Evolutionary conservation across 768 basidiomycete species (phyloP).

Genomic region (Fomitopsis serialis): DNA sequence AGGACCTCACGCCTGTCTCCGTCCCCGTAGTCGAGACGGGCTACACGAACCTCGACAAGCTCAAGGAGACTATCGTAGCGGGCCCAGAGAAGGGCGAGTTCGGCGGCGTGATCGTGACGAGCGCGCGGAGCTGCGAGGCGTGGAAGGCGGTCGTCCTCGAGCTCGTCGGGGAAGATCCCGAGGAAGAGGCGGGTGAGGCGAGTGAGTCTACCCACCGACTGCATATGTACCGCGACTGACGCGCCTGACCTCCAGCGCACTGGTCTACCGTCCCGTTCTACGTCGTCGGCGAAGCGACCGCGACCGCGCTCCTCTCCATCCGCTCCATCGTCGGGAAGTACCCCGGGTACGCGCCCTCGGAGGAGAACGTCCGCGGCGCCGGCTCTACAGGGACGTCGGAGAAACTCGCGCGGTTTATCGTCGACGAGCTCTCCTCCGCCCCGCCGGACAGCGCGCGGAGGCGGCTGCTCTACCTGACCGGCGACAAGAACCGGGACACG

Average conservation of each 20-base stretch:
- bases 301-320: constrained; percentile 37
- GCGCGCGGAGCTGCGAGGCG: constrained; percentile 70
- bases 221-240: background rate
- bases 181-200: background rate
- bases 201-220: constrained; percentile 1
- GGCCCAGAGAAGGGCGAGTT: constrained; percentile 29
- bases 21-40: constrained; percentile 70
- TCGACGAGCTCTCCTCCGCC: constrained; percentile 27
- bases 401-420: constrained; percentile 59
- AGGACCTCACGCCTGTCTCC: constrained; percentile 50
- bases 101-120: constrained; percentile 73
- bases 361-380: constrained; percentile 37
- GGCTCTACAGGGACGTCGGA: constrained; percentile 61
- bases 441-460: constrained; percentile 5
- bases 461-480: constrained; percentile 69
- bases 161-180: constrained; percentile 2
- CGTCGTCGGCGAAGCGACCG: constrained; percentile 69
- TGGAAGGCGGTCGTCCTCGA: constrained; percentile 46
- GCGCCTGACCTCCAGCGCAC: constrained; percentile 19
- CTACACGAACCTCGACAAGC: constrained; percentile 39
- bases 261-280: constrained; percentile 72
- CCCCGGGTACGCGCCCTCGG: constrained; percentile 24
- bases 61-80: constrained; percentile 36
- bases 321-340: constrained; percentile 16
- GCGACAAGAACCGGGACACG: constrained; percentile 81